Percentiles rank a stretch among this genome's conserved stretches.
Conservation (phyloP, 768 basidiomycete species). For the Strobilomyces dryophilus region DNA sequence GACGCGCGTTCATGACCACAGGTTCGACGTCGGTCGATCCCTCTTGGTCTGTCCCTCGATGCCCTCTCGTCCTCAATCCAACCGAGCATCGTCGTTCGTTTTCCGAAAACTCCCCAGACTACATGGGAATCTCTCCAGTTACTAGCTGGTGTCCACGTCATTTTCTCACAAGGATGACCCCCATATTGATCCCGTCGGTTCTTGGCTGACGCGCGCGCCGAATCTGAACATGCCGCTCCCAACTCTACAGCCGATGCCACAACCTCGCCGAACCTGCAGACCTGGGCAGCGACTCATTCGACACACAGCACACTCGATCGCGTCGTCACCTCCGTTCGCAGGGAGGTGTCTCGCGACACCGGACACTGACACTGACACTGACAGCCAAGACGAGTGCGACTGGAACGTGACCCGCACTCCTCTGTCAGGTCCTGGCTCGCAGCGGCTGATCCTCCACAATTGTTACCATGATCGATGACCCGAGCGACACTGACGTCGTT, state of each 20-base stretch:
- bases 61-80: constrained; percentile 8
- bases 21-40: too few relatives aligned
- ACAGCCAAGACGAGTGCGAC: constrained; percentile 13
- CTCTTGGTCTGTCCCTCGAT: constrained; percentile 6
- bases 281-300: constrained; percentile 11
- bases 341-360: constrained; percentile 5
- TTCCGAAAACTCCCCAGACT: constrained; percentile 17
- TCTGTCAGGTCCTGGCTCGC: constrained; percentile 7
- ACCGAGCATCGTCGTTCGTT: constrained; percentile 16
- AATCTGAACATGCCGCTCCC: neutral
- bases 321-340: neutral
- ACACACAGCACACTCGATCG: constrained; percentile 17
- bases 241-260: neutral
- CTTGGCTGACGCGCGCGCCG: constrained; percentile 16
- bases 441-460: constrained; percentile 20
- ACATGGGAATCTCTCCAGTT: constrained; percentile 23
- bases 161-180: constrained; percentile 27
- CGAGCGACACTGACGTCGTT: too few relatives aligned
- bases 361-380: constrained; percentile 14
- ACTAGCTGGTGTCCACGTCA: constrained; percentile 23
- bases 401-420: constrained; percentile 8
- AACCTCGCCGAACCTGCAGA: neutral
- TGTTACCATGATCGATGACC: neutral
- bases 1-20: too few relatives aligned
- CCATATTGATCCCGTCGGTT: too few relatives aligned